Percentiles rank a stretch among this genome's conserved stretches.
phyloP scores from a whole-genome alignment of 2,329 filamentous ascomycete species.

The Penicillium expansum region DNA sequence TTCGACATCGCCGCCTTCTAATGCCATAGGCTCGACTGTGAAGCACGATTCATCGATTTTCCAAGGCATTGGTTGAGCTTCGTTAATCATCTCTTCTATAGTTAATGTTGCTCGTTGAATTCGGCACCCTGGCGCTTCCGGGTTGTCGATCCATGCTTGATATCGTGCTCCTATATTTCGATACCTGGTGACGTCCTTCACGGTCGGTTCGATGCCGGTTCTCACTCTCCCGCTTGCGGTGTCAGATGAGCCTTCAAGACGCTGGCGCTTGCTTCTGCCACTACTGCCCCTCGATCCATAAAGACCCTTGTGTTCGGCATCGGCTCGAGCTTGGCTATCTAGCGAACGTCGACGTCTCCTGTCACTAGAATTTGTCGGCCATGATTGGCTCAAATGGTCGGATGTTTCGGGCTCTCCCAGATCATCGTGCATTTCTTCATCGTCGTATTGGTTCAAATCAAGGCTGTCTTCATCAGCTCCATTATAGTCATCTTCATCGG shows the following conservation, averaged over 20 bases:
- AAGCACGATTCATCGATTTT: not conserved
- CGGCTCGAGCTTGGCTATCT: not conserved
- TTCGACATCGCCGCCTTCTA: not conserved
- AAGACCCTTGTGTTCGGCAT: not conserved
- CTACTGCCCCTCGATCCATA: not conserved
- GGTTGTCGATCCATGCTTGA: constrained; percentile 3
- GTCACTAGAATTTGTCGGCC: not conserved
- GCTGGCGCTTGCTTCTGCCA: not conserved
- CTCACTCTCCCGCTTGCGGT: not conserved
- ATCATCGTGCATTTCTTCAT: not conserved
- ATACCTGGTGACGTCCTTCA: not conserved
- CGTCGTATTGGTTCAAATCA: not conserved
- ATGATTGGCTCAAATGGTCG: not conserved
- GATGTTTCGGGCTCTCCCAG: not conserved
- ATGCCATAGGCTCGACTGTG: not conserved
- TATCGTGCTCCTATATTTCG: not conserved
- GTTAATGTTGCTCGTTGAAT: not conserved
- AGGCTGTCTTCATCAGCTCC: not conserved
- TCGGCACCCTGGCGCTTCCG: not conserved
- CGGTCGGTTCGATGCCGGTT: not conserved
- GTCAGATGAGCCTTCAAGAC: not conserved
- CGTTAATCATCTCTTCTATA: not conserved
- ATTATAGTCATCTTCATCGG: not conserved
- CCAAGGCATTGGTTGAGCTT: not conserved
- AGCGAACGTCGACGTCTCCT: not conserved